Evolutionary conservation across 2,329 filamentous ascomycete genomes (phyloP).

Genomic region (Phialophora tarda): DNA sequence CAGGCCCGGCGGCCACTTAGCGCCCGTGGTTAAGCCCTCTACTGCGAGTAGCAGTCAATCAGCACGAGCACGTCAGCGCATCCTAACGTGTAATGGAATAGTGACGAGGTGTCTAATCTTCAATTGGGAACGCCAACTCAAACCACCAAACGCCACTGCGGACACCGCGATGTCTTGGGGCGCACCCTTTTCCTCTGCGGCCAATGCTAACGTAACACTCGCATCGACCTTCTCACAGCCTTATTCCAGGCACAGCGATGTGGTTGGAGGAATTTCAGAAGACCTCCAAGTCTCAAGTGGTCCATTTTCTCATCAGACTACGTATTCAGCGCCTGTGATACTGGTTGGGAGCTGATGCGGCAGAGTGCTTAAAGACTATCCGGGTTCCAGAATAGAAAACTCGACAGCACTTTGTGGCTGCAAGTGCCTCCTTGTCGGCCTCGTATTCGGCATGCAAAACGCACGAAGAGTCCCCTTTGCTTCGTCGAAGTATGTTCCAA

Average conservation of each 20-base stretch:
- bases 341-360: background rate
- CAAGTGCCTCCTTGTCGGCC: background rate
- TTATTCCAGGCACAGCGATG: slow-evolving; percentile 22
- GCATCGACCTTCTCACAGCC: background rate
- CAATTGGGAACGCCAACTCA: background rate
- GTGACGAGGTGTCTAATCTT: background rate
- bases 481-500: background rate
- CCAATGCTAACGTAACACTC: background rate
- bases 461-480: slow-evolving; percentile 3
- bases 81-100: slow-evolving; percentile 17
- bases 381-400: slow-evolving; percentile 1
- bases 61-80: slow-evolving; percentile 10
- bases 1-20: slow-evolving; percentile 15
- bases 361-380: background rate
- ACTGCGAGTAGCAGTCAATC: background rate
- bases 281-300: background rate
- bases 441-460: background rate
- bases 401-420: background rate
- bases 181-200: background rate
- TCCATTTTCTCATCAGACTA: background rate
- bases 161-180: background rate
- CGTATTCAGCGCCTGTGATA: background rate
- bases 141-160: background rate
- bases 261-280: slow-evolving; percentile 19
- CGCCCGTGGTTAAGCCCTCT: slow-evolving; percentile 4